Evolutionary conservation across 129 eudicot species (phyloP), one percentile per base, ranked within the genome.

Genomic region (Helichrysum umbraculigerum): DNA sequence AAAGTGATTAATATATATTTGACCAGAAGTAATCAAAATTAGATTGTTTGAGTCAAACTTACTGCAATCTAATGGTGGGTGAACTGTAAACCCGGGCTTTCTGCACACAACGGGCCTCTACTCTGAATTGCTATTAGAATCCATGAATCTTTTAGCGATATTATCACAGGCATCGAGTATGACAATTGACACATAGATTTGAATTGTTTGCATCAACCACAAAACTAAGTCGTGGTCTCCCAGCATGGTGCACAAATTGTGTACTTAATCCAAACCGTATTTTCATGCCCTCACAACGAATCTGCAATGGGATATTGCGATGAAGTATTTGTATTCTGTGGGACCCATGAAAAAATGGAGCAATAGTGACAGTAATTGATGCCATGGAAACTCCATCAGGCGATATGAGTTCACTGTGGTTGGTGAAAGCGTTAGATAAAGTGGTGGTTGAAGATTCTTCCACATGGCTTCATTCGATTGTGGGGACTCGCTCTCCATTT

Each of bases 1-100:
- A 60, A 20, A 71, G 51, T 22, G 21, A 74, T 47, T 41, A 37
- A 21, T n/a, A 14, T 1, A 32, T 8, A 39, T 56, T 67, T 33
- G 51, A 66, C 21, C 70, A 66, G 20, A n/a, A 37, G 9, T 34
- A 17, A 32, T 66, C 52, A 47, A 47, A 8, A 66, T 17, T 39
- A 37, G 30, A 6, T 3, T n/a, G 44, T 68, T 44, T 5, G 50
- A 72, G 25, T 16, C 11, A 54, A 82, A 87, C 97, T 91, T 91
- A 95, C 99, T 91, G 90, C 28, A 95, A 70, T 42, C 97, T 90
- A 41, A 95, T 25, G 39, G 96, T 89, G 70, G 96, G 99, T n/a
- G 64, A 84, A 81, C 87, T 84, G 34, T 57, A 64, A 69, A 91
- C 22, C 97, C 94, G 28, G 88, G 78, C 79, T 91, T 91, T 80